A percentile compares a stretch with the other conserved stretches of the same genome.
Conservation (phyloP, 768 basidiomycete genomes). For the Erythrobasidium yunnanense region DNA sequence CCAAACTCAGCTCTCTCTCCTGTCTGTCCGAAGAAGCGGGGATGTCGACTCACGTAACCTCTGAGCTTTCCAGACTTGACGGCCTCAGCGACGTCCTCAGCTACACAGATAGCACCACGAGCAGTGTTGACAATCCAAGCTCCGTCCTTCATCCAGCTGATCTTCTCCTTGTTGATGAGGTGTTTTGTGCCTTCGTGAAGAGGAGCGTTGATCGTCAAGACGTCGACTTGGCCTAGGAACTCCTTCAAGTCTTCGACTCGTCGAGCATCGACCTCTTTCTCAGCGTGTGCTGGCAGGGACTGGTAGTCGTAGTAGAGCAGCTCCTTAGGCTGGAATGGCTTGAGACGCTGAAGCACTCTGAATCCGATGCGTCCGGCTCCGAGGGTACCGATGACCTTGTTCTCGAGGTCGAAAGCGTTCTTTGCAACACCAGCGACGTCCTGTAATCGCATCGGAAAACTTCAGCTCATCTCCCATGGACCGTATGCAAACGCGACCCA, state of each 20-base stretch:
- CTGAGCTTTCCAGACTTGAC: constrained; percentile 62
- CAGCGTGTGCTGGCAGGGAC: constrained; percentile 48
- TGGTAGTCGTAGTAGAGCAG: constrained; percentile 57
- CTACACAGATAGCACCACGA: constrained; percentile 71
- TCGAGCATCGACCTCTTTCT: constrained; percentile 56
- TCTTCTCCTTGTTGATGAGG: constrained; percentile 67
- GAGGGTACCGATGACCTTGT: constrained; percentile 83
- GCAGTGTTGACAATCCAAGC: constrained; percentile 72
- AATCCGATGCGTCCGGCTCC: constrained; percentile 61
- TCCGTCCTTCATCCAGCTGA: constrained; percentile 82
- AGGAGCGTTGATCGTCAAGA: constrained; percentile 77
- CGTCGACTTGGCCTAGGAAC: constrained; percentile 42
- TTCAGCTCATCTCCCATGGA: constrained; percentile 45
- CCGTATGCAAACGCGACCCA: no score
- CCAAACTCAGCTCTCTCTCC: no score
- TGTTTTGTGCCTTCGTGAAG: constrained; percentile 74
- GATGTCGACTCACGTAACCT: constrained; percentile 44
- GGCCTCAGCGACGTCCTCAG: constrained; percentile 65
- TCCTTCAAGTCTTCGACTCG: constrained; percentile 70
- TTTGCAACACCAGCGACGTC: constrained; percentile 34
- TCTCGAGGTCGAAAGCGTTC: constrained; percentile 81
- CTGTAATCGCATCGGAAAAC: no score
- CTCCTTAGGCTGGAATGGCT: constrained; percentile 79
- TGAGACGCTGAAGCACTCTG: constrained; percentile 52
- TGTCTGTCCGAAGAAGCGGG: background rate